Evolutionary conservation across 192 early-diverging fungal species (phyloP), one percentile per base, ranked within the genome.

Genomic region (Rhizophagus sp.): DNA sequence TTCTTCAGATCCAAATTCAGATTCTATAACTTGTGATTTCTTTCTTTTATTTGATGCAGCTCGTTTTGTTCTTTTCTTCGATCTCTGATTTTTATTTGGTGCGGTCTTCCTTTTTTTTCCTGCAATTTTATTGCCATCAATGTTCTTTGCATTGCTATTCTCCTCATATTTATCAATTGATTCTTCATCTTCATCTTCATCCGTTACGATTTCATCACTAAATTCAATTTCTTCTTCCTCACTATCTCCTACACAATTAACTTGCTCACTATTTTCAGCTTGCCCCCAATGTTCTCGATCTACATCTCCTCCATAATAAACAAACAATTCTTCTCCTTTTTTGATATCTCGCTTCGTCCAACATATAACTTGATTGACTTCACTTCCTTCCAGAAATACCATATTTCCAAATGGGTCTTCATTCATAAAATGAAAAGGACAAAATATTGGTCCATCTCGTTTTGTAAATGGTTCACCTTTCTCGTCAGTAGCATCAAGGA

Each of bases 391-490:
- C 15, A 94, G 81, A 84, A 97, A 98, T 19, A 83, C 84, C 57
- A 97, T 89, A 66, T 92, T 95, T 6, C 87, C 88, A 27, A 88
- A 85, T 34, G 82, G 81, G 8, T 86, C 84, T 30, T 88, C 72
- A 81, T 98, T 98, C 92, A 98, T 94, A 81, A 94, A 97, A 81
- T 98, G 95, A 78, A 98, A 96, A 41, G 96, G 96, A 64, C 96
- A 98, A 72, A 89, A 92, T 71, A 92, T 79, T 5, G 67, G 81
- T 1, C 87, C 88, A 1, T 83, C 61, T 13, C 88, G 90, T 76
- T 97, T 89, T 8, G 86, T 89, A 74, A 90, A 94, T 0, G 96
- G 96, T 74, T 90, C 80, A 0, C 96, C 96, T 4, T 88, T 76
- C 4, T 92, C 90, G 69, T 98, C 93, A 4, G 96, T 97, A 1